Evolutionary conservation across 192 early-diverging fungal genomes (phyloP), one percentile per base, ranked within the genome.

Genomic region (Linnemannia hyalina): DNA sequence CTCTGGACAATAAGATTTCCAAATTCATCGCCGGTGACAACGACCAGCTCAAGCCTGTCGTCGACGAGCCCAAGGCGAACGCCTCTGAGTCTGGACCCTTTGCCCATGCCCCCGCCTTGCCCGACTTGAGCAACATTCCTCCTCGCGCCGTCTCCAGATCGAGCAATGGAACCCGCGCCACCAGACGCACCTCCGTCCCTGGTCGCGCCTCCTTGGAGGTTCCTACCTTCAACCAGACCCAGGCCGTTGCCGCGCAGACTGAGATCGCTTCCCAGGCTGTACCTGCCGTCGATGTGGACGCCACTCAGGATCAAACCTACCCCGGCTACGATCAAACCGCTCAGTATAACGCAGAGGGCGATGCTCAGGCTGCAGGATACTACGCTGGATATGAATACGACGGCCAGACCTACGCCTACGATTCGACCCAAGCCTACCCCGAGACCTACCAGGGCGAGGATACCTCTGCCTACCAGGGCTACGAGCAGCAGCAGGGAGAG

Each of bases 21-120:
- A 92, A 92, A 47, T 93, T 93, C 74, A 91, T 93, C 54, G 90
- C 89, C n/a, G 92, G 92, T 26, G 92, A 93, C 55, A 90, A 92
- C 68, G 80, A 75, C 20, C 73, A 83, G 22, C 73, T 80, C 9
- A 81, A 86, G 52, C 84, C 79, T 3, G 68, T 77, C 0, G 70
- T 78, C 41, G 83, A 81, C 1, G 91, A 92, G 65, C 81, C 83
- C 5, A 86, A 77, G 38, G 71, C 77, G 0, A 83, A 73, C 57
- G 47, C 65, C 15, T 60, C 52, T 3, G 78, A 80, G 57, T 68
- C 78, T 5, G 84, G 84, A 20, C 84, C 84, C 18, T 86, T 86
- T 69, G 76, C 84, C 44, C 81, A 86, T 42, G 84, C 84, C 1
- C 84, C 72, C 46, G 79, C 84, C 9, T 49, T 86, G 46, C 79